Conservation (phyloP, 805 yeast species). For the Lipomyces sp. region DNA sequence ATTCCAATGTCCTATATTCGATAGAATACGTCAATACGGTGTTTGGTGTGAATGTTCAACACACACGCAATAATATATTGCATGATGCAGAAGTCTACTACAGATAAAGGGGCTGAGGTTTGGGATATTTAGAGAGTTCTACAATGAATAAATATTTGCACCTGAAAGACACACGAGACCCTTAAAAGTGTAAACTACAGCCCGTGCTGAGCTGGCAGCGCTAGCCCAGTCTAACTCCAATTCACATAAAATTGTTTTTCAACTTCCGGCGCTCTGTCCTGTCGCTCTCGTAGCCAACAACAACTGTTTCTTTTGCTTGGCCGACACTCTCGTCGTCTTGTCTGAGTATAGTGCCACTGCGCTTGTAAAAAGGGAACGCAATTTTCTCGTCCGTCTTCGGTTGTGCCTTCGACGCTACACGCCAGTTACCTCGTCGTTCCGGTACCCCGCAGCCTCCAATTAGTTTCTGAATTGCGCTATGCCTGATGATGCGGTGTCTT, state of each 20-base stretch:
- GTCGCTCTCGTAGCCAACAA: not conserved
- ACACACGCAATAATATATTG: too few relatives aligned
- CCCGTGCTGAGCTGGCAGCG: not conserved
- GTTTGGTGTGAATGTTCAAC: not conserved
- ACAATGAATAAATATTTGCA: not conserved
- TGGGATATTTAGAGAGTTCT: too few relatives aligned
- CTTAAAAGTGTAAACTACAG: not conserved
- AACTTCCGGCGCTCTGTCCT: not conserved
- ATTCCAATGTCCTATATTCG: not conserved
- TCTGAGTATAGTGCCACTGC: not conserved
- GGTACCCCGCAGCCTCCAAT: not conserved
- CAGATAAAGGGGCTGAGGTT: too few relatives aligned
- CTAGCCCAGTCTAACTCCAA: not conserved
- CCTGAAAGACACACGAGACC: not conserved
- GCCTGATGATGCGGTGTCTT: conserved; percentile 4
- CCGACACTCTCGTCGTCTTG: not conserved
- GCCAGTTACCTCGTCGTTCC: not conserved
- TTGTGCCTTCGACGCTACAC: not conserved
- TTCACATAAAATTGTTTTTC: not conserved
- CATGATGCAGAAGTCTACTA: too few relatives aligned
- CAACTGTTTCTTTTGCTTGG: not conserved
- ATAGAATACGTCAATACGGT: not conserved
- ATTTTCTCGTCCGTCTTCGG: not conserved
- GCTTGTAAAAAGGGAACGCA: not conserved
- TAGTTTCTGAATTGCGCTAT: not conserved